phyloP scores from a whole-genome alignment of 345 rosid genomes.

The Brassica rapa region DNA sequence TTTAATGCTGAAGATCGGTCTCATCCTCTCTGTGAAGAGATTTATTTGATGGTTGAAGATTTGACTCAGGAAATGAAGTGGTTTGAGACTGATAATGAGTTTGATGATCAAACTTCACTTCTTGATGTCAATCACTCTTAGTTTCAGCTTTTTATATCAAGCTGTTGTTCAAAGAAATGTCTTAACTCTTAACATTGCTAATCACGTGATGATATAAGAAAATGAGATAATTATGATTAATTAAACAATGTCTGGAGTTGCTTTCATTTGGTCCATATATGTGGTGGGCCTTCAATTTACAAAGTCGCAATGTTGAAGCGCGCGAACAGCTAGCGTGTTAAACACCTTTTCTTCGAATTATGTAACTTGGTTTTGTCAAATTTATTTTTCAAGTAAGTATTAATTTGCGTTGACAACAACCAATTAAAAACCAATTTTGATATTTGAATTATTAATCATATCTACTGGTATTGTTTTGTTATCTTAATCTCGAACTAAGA shows the following conservation, averaged over 20 bases:
- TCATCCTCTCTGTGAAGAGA: conserved; percentile 49
- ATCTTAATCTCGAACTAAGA: neutral
- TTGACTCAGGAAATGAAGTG: conserved; percentile 55
- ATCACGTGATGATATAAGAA: neutral
- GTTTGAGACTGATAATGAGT: conserved; percentile 37
- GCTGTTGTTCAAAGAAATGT: neutral
- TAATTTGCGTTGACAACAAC: conserved; percentile 14
- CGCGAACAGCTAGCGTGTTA: too few relatives aligned
- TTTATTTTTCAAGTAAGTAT: neutral
- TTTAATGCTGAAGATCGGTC: conserved; percentile 70
- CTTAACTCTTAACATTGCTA: neutral
- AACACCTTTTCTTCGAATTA: too few relatives aligned
- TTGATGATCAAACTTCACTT: conserved; percentile 27
- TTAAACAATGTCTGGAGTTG: too few relatives aligned
- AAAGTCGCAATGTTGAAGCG: too few relatives aligned
- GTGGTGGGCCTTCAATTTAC: too few relatives aligned
- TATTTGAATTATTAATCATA: neutral
- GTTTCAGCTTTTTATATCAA: neutral
- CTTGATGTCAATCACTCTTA: neutral
- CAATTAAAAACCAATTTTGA: neutral
- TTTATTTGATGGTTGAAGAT: conserved; percentile 49
- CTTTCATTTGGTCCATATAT: too few relatives aligned
- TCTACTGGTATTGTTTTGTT: neutral
- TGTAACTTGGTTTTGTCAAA: neutral
- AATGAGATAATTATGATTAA: too few relatives aligned